Percentiles rank a stretch among this genome's conserved stretches.
These are phyloP conservation scores for Schizosaccharomyces lindneri DNA, from an alignment of 805 yeast genomes.

Conservation along the genomic window DNA sequence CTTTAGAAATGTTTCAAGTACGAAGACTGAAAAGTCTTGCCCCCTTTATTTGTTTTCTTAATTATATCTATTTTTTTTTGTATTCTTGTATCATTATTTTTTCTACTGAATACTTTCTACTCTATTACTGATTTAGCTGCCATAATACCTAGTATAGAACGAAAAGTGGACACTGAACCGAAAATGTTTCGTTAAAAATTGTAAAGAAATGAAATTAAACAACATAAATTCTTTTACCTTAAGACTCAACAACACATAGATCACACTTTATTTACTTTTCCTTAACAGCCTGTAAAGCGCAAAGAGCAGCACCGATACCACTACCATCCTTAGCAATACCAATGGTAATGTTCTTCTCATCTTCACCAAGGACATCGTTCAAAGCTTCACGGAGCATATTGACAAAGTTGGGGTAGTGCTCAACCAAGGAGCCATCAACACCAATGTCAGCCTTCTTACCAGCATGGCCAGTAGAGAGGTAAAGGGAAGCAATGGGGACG, in stretches of 20 bases:
- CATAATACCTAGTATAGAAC: no score
- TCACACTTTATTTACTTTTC: neutral
- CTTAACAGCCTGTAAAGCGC: conserved; percentile 31
- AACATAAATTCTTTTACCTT: neutral
- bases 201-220: no score
- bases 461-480: conserved; percentile 40
- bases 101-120: no score
- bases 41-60: no score
- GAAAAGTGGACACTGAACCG: no score
- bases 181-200: no score
- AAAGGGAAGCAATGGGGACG: conserved; percentile 67
- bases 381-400: conserved; percentile 59
- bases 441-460: conserved; percentile 75
- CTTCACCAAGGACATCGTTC: conserved; percentile 28
- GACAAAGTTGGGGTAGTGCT: conserved; percentile 77
- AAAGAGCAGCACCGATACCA: conserved; percentile 91
- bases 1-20: no score
- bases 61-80: no score
- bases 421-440: conserved; percentile 85
- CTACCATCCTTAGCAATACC: conserved; percentile 84
- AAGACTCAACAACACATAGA: neutral
- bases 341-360: conserved; percentile 49
- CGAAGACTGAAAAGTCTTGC: no score
- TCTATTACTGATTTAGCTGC: no score
- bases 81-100: no score